Conservation (phyloP, 345 rosid species). For the Angophora floribunda region DNA sequence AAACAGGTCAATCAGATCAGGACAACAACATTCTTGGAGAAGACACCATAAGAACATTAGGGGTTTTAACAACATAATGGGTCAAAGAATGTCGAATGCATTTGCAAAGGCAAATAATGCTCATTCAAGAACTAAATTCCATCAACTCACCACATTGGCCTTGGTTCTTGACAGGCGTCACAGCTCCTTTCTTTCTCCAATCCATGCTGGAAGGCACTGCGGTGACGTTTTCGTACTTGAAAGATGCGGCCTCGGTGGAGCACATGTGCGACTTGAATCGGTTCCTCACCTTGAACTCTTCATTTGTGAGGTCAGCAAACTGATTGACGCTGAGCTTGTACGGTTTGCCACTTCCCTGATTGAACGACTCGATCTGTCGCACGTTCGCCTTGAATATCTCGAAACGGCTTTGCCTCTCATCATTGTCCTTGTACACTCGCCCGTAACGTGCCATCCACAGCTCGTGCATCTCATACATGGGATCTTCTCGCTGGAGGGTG, state of each 20-base stretch:
- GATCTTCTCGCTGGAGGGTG: not conserved
- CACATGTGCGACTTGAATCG: constrained; percentile 23
- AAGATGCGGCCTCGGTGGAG: constrained; percentile 3
- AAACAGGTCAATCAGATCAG: not conserved
- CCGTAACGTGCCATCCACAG: constrained; percentile 23
- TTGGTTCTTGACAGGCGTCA: constrained; percentile 42
- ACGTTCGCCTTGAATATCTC: constrained; percentile 27
- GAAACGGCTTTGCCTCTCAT: constrained; percentile 23
- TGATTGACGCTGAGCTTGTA: constrained; percentile 31
- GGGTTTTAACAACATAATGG: not conserved
- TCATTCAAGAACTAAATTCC: not conserved
- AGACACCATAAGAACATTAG: not conserved
- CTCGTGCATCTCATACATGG: constrained; percentile 6
- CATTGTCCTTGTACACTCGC: constrained; percentile 4
- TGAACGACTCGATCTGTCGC: constrained; percentile 19
- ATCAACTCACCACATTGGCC: constrained; percentile 35
- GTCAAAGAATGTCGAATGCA: not conserved
- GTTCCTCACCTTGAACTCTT: constrained; percentile 26
- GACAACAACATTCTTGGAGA: not conserved
- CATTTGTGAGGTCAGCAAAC: constrained; percentile 35
- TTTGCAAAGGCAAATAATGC: not conserved
- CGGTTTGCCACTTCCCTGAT: constrained; percentile 15
- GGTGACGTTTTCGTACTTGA: constrained; percentile 21
- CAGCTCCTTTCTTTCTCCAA: constrained; percentile 49
- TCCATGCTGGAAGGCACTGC: constrained; percentile 20